Conservation (phyloP, 208 protist species). For the Kentomonas sorsogonicus region DNA sequence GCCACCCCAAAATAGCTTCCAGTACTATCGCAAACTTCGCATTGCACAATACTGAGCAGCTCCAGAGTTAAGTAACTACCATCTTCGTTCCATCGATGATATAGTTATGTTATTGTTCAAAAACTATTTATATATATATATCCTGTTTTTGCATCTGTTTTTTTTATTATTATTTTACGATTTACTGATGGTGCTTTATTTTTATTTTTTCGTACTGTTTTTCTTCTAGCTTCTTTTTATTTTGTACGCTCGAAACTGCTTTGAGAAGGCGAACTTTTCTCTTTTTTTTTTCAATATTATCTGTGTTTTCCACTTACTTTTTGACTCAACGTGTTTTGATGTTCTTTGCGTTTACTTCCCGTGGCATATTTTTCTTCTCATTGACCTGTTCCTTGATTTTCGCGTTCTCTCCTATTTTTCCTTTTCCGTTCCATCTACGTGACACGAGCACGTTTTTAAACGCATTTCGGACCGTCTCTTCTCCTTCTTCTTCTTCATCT, state of each 20-base stretch:
- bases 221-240: background rate
- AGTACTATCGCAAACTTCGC: no score
- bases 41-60: no score
- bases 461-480: no score
- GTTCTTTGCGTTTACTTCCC: background rate
- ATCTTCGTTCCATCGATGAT: no score
- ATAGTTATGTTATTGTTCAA: no score
- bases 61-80: no score
- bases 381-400: background rate
- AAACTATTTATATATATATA: no score
- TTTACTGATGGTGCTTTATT: slow-evolving; percentile 1
- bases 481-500: background rate
- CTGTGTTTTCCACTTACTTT: background rate
- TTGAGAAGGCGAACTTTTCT: background rate
- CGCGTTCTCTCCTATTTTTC: background rate
- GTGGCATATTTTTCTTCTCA: background rate
- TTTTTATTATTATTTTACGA: no score
- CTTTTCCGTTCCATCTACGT: background rate
- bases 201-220: background rate
- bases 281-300: background rate
- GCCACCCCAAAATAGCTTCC: no score
- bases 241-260: background rate
- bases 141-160: no score
- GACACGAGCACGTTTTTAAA: no score
- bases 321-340: background rate